Percentiles rank a stretch among this genome's conserved stretches.
These are phyloP conservation scores for Aspergillus ochraceoroseus DNA, from an alignment of 2,329 filamentous ascomycete genomes.

Conservation along the genomic window DNA sequence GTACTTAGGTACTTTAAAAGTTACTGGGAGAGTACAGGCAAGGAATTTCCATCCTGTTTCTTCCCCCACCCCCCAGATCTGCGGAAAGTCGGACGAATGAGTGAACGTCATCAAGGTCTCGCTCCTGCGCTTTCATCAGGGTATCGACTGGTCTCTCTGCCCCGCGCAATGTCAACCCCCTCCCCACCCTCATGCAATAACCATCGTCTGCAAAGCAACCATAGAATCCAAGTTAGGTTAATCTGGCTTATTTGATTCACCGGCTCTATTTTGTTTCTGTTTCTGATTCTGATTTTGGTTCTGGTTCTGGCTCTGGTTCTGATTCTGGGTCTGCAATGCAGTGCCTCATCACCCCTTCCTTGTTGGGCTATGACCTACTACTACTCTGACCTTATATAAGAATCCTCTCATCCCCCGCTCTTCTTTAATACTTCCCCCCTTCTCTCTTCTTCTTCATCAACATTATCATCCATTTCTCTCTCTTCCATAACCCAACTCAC, in stretches of 20 bases:
- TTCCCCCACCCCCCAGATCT: conserved; percentile 12
- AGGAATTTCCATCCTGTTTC: conserved; percentile 15
- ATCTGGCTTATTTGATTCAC: conserved; percentile 13
- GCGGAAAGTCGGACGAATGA: conserved; percentile 5
- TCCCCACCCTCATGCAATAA: conserved; percentile 3
- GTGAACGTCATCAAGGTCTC: not conserved
- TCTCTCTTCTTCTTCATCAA: not conserved
- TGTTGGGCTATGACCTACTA: conserved; percentile 7
- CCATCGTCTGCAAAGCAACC: not conserved
- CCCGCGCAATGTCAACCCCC: conserved; percentile 5
- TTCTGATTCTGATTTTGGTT: too few species aligned
- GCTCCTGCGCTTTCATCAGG: too few species aligned
- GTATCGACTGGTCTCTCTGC: conserved; percentile 1
- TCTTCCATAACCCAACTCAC: not conserved
- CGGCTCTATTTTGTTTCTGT: conserved; percentile 11
- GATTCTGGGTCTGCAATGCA: too few species aligned
- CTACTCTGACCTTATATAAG: conserved; percentile 9
- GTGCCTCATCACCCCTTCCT: conserved; percentile 4
- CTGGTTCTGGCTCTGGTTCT: conserved; percentile 8
- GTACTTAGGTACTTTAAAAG: too few species aligned
- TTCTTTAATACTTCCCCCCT: not conserved
- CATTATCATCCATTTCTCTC: conserved; percentile 9
- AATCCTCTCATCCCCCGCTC: conserved; percentile 7
- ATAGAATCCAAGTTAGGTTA: conserved; percentile 2
- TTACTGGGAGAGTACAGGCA: too few species aligned